A percentile compares a stretch with the other conserved stretches of the same genome.
Evolutionary conservation across 257 asterid species (phyloP).

Genomic region (Craterostigma plantagineum): DNA sequence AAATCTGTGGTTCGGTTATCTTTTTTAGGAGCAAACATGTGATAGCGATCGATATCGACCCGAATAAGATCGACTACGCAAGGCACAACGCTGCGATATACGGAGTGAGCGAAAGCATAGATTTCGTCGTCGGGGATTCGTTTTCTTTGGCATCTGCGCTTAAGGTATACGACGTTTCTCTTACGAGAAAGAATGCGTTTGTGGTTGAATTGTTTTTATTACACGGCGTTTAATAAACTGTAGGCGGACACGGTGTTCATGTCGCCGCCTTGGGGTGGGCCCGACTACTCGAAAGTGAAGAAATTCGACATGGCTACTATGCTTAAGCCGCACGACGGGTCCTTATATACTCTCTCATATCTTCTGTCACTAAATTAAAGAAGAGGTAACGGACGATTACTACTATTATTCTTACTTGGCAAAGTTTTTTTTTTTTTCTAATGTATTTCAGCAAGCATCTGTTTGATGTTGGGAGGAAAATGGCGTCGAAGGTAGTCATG

Average conservation of each 20-base stretch:
- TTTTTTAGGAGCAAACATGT: constrained; percentile 64
- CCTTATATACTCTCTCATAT: constrained; percentile 7
- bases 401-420: not conserved
- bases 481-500: constrained; percentile 70
- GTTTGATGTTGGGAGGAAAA: constrained; percentile 32
- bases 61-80: constrained; percentile 60
- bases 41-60: constrained; percentile 79
- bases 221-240: constrained; percentile 7
- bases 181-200: not conserved
- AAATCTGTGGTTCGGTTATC: not conserved
- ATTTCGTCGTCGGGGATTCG: constrained; percentile 71
- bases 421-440: not conserved
- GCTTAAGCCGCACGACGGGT: constrained; percentile 94
- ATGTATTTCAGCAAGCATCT: constrained; percentile 29
- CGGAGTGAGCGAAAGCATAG: constrained; percentile 57
- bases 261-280: constrained; percentile 99
- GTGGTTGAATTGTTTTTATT: not conserved
- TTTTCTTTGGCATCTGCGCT: constrained; percentile 47
- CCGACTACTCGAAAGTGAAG: constrained; percentile 55
- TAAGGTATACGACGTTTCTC: constrained; percentile 30
- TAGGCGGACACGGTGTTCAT: constrained; percentile 71
- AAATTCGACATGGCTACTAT: constrained; percentile 53
- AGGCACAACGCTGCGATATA: constrained; percentile 70
- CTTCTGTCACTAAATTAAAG: too few species aligned
- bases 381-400: too few species aligned